Evolutionary conservation across 768 basidiomycete genomes (phyloP), one percentile per base, ranked within the genome.

Genomic region (Lactarius deliciosus): DNA sequence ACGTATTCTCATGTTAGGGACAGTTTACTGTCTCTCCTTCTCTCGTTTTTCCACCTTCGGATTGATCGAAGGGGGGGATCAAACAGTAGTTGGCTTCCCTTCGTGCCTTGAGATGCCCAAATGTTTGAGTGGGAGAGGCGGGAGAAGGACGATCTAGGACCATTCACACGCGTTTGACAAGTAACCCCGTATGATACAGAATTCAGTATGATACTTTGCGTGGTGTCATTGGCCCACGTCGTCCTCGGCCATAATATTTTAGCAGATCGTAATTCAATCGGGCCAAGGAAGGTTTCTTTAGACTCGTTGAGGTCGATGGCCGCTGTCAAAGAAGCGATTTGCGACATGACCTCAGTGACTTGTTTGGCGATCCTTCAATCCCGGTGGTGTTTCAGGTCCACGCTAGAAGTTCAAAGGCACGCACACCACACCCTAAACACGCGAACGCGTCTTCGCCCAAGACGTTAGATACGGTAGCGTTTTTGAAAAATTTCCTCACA

Each of bases 371-470:
- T 64, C 57, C 25, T 57, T 30, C 57, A 8, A 32, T 53, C 22
- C 22, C 30, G 36, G 40, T 25, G 43, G 13, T 43, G 64, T 61
- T 61, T 65, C 64, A 65, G 60, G 18, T 45, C 56, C 54, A 61
- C 60, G 40, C 64, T 65, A 65, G 64, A 65, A 65, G 28, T 20
- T 25, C 58, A 45, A 60, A 16, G 50, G 45, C 43, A 43, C 57
- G 25, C 43, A 43, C 47, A 38, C 53, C 63, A 60, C 38, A 53
- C 55, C 22, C 41, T n/a, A 30, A 30, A 34, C 34, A 36, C 20
- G 40, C 43, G 5, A 57, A 8, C 5, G 43, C 10, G 9, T n/a
- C 18, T 32, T 60, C 22, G 13, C 8, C n/a, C 63, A n/a, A 5
- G 15, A 50, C 28, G 18, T 41, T 32, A 45, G 22, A 11, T 9